Base-by-base conservation (phyloP, 2,329 filamentous ascomycete species). In the Ceratocystiopsis brevicomis region DNA sequence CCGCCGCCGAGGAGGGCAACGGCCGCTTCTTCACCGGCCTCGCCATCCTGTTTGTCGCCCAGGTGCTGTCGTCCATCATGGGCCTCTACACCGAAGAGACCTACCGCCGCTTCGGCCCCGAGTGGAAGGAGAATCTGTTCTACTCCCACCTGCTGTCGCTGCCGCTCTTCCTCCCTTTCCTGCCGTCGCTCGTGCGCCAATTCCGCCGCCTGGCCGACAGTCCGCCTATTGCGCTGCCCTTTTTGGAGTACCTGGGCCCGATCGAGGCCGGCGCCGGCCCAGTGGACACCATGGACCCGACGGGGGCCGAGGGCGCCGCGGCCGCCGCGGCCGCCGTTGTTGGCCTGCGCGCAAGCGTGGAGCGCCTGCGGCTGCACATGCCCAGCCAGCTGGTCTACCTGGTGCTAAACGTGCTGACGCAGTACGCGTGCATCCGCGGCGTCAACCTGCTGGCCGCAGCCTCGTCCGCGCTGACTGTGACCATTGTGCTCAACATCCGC, bases 41-140 rank as follows among this genome's bases (percentile, higher is more conserved):
- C 13, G 61, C 71, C 3, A 81, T 98, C 41, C 72, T 98, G 15
- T 82, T 93, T 39, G 58, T 92, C 35, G 90, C 90, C 1, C 90
- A 98, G 61, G 62, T 93, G 5, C 71, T 96, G 18, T 92, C 86
- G 9, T 86, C 90, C 18, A 81, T 87, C 54, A 95, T 96, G 80
- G 90, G 90, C 5, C 72, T 95, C 30, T 96, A 94, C 58, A 88
- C 88, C 0, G 87, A 98, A 58, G 77, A 86, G 51, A 84, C 87
- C 1, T 98, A 96, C 63, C 72, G 72, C 46, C 72, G 71, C 45
- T 86, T 94, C 59, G 86, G 87, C 6, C 81, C 82, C 30, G 81
- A 90, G 58, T 96, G 90, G 85, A 81, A 80, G 52, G 90, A 96
- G 59, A 94, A 94, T 51, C 69, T 98, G 13, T 96, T 98, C 64